Conservation (phyloP, 108 stramenopile genomes). For the Aurantiochytrium sp. region DNA sequence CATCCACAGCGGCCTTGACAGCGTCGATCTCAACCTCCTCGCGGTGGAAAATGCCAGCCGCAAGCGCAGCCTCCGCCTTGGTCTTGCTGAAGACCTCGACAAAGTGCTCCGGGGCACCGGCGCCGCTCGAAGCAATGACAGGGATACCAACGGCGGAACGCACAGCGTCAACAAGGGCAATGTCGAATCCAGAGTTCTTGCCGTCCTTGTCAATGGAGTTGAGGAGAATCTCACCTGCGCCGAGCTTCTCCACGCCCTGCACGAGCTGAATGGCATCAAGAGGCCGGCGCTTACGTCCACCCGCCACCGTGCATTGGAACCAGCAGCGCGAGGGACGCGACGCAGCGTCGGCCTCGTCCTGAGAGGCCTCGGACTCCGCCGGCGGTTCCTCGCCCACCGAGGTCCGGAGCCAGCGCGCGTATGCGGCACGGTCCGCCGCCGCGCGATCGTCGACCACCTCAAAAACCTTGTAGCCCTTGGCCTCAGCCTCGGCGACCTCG, state of each 20-base stretch:
- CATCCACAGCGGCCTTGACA: conserved; percentile 71
- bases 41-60: conserved; percentile 98
- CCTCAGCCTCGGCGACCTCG: conserved; percentile 16
- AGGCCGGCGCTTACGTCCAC: conserved; percentile 79
- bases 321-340: conserved; percentile 78
- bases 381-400: background rate
- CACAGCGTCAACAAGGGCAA: conserved; percentile 79
- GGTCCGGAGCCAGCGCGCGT: background rate
- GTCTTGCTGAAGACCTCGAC: conserved; percentile 76
- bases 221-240: conserved; percentile 95
- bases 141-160: conserved; percentile 79
- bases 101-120: conserved; percentile 83
- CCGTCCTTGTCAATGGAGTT: conserved; percentile 99
- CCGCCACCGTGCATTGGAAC: conserved; percentile 96
- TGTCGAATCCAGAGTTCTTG: conserved; percentile 87
- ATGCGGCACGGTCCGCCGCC: background rate
- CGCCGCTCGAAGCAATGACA: conserved; percentile 94
- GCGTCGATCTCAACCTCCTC: conserved; percentile 80
- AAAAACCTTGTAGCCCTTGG: conserved; percentile 39
- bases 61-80: conserved; percentile 80
- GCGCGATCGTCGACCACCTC: conserved; percentile 52
- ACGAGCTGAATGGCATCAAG: conserved; percentile 86
- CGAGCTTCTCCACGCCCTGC: conserved; percentile 68
- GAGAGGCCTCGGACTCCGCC: background rate
- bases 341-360: conserved; percentile 46